Conservation (phyloP, 2,329 filamentous ascomycete species). For the Diaporthe capsici region DNA sequence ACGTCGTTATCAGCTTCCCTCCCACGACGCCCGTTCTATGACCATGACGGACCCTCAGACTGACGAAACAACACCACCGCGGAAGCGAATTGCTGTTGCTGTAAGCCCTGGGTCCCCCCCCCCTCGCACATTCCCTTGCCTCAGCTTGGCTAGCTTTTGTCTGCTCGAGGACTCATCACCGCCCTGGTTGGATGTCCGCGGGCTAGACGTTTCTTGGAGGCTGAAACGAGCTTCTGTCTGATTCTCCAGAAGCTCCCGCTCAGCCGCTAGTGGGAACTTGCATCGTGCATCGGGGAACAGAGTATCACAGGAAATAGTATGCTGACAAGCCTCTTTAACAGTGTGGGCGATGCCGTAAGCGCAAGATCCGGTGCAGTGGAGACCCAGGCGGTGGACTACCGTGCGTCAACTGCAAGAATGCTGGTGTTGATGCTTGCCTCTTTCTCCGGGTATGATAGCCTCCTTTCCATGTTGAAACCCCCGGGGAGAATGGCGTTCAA, state of each 20-base stretch:
- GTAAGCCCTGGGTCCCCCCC: conserved; percentile 56
- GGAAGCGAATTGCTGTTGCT: conserved; percentile 72
- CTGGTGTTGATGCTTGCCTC: conserved; percentile 79
- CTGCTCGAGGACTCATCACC: too few relatives aligned
- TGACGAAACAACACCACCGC: conserved; percentile 61
- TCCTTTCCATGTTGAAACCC: neutral
- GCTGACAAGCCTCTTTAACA: conserved; percentile 54
- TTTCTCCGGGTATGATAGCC: conserved; percentile 79
- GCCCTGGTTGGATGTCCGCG: neutral
- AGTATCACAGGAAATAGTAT: conserved; percentile 8
- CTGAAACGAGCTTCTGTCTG: neutral
- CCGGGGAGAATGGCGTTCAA: too few relatives aligned
- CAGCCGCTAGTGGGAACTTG: conserved; percentile 1
- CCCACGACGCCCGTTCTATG: conserved; percentile 53
- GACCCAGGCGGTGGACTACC: conserved; percentile 81
- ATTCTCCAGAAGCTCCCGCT: neutral
- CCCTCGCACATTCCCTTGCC: neutral
- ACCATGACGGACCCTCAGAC: conserved; percentile 58
- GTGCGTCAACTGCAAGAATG: conserved; percentile 87
- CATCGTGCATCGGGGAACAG: conserved; percentile 17
- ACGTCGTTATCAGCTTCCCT: conserved; percentile 54
- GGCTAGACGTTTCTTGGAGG: neutral
- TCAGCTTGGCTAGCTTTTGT: neutral
- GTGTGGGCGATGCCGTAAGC: conserved; percentile 91
- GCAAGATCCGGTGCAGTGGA: conserved; percentile 95